Conservation (phyloP, 345 rosid genomes). For the Eucalyptus erythrocorys region DNA sequence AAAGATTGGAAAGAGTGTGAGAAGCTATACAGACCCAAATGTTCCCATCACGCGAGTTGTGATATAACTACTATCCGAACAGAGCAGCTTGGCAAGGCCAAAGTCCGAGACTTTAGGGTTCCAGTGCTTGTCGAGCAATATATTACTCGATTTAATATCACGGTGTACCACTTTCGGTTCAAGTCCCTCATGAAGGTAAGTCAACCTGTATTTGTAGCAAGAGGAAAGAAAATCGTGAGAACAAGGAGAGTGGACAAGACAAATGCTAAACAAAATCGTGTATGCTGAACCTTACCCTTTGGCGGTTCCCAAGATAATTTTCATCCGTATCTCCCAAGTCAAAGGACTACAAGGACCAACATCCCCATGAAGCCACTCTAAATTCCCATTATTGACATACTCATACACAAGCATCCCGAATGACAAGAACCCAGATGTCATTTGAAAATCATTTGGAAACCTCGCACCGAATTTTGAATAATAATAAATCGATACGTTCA, state of each 20-base stretch:
- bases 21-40: conserved; percentile 52
- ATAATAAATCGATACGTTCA: neutral
- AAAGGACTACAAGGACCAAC: conserved; percentile 66
- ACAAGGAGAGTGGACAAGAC: neutral
- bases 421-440: neutral
- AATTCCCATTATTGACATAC: conserved; percentile 69
- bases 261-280: neutral
- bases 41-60: conserved; percentile 99
- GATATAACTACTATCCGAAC: conserved; percentile 61
- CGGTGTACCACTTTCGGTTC: conserved; percentile 96
- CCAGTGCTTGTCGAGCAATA: conserved; percentile 87
- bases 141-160: conserved; percentile 82
- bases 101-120: conserved; percentile 89
- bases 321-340: conserved; percentile 72
- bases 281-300: conserved; percentile 46
- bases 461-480: too few relatives aligned
- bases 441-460: too few relatives aligned
- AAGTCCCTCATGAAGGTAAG: conserved; percentile 90
- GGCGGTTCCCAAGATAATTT: conserved; percentile 64
- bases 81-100: conserved; percentile 87
- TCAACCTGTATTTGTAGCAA: conserved; percentile 25
- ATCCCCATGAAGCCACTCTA: conserved; percentile 81
- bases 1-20: neutral
- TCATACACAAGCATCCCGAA: conserved; percentile 85
- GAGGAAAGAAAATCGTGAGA: neutral